Conservation (phyloP, 331 rosid species). For the Erythrophleum ivorense region DNA sequence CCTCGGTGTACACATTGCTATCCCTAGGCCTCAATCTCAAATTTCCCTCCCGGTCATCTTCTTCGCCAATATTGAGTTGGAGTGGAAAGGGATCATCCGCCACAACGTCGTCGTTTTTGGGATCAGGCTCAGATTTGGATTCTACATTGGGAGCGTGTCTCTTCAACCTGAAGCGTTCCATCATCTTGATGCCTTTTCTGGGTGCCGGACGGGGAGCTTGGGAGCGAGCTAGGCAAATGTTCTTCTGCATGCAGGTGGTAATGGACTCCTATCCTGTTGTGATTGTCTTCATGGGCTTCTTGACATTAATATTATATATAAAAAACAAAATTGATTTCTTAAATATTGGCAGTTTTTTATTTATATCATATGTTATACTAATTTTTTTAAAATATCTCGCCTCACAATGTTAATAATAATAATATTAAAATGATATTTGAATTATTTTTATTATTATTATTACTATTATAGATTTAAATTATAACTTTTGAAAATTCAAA, state of each 20-base stretch:
- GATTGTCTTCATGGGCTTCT: background rate
- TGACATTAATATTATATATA: too few species aligned
- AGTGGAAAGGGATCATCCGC: background rate
- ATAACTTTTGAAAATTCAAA: too few species aligned
- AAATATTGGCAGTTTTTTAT: too few species aligned
- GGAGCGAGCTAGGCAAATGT: background rate
- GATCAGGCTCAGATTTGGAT: slow-evolving; percentile 9
- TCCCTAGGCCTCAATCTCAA: slow-evolving; percentile 47
- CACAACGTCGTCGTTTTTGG: slow-evolving; percentile 41
- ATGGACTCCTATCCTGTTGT: background rate
- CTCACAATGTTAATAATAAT: too few species aligned
- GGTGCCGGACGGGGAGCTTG: background rate
- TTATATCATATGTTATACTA: too few species aligned
- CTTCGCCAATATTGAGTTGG: slow-evolving; percentile 15
- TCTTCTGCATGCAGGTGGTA: background rate
- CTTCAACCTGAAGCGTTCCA: slow-evolving; percentile 50
- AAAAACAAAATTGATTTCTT: too few species aligned
- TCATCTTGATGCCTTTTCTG: background rate
- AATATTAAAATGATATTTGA: too few species aligned
- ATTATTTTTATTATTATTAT: too few species aligned
- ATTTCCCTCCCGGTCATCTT: slow-evolving; percentile 28
- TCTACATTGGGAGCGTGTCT: slow-evolving; percentile 60
- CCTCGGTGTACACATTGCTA: slow-evolving; percentile 56
- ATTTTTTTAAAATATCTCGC: too few species aligned
- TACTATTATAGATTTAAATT: too few species aligned